Conservation (phyloP, 441 rosid species). For the Aquilaria agallochum region DNA sequence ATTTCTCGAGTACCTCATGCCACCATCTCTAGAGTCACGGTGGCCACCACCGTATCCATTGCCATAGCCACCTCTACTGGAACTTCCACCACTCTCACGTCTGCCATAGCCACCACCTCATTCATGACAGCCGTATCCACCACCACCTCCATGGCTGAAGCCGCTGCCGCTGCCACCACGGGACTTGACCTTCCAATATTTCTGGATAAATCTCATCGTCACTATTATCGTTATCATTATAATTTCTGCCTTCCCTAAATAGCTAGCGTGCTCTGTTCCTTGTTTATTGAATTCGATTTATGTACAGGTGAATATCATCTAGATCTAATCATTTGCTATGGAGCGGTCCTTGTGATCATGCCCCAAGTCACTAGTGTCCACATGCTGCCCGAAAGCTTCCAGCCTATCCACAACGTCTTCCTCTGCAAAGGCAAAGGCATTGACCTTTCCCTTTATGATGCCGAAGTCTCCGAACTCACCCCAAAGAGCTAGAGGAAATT, state of each 20-base stretch:
- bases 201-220: neutral
- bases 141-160: constrained; percentile 30
- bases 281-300: neutral
- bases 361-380: constrained; percentile 78
- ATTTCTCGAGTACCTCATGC: constrained; percentile 18
- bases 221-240: neutral
- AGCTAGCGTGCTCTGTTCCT: too few species aligned
- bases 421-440: constrained; percentile 28
- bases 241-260: too few species aligned
- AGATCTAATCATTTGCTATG: constrained; percentile 47
- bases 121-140: constrained; percentile 30
- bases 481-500: constrained; percentile 34
- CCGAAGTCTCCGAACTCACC: too few species aligned
- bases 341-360: constrained; percentile 83
- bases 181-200: constrained; percentile 47
- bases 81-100: constrained; percentile 23
- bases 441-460: too few species aligned
- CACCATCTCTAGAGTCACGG: constrained; percentile 22
- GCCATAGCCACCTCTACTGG: constrained; percentile 24
- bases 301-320: constrained; percentile 52
- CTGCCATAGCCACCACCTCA: constrained; percentile 31
- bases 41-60: constrained; percentile 31
- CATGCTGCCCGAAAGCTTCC: constrained; percentile 73
- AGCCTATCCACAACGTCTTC: constrained; percentile 86
- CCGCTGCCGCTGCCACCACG: constrained; percentile 52